Percentiles rank a stretch among this genome's conserved stretches.
Evolutionary conservation across 192 early-diverging fungal species (phyloP).

Genomic region (Coemansia sp.): DNA sequence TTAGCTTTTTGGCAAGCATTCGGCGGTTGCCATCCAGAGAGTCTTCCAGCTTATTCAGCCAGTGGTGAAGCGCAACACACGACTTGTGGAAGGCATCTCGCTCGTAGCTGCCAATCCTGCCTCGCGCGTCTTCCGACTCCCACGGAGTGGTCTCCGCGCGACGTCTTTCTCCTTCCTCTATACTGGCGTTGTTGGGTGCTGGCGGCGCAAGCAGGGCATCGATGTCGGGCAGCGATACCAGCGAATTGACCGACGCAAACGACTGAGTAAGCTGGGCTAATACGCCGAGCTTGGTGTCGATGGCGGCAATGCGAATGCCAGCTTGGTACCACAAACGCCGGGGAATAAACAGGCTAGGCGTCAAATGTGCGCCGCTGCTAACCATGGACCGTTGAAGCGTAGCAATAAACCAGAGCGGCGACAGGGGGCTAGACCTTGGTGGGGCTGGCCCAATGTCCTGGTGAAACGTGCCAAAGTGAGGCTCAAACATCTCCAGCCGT

Average conservation of each 20-base stretch:
- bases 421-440: slow-evolving; percentile 47
- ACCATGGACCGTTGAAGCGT: slow-evolving; percentile 53
- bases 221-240: slow-evolving; percentile 32
- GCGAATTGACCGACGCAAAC: slow-evolving; percentile 34
- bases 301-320: slow-evolving; percentile 51
- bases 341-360: slow-evolving; percentile 47
- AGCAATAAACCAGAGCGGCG: slow-evolving; percentile 49
- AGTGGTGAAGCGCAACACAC: slow-evolving; percentile 51
- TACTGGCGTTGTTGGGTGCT: slow-evolving; percentile 10
- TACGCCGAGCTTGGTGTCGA: slow-evolving; percentile 52
- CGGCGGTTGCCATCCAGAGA: slow-evolving; percentile 46
- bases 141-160: slow-evolving; percentile 41
- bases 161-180: slow-evolving; percentile 8
- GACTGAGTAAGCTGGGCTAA: slow-evolving; percentile 47
- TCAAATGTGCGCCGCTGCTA: slow-evolving; percentile 43
- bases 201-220: slow-evolving; percentile 21
- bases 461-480: slow-evolving; percentile 52
- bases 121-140: slow-evolving; percentile 36
- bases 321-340: slow-evolving; percentile 54
- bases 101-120: slow-evolving; percentile 13
- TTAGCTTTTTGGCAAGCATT: slow-evolving; percentile 46
- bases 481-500: slow-evolving; percentile 52
- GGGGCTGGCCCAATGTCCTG: slow-evolving; percentile 41
- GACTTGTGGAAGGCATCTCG: slow-evolving; percentile 48
- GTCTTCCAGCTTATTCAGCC: slow-evolving; percentile 52